Evolutionary conservation across 805 yeast genomes (phyloP), one percentile per base, ranked within the genome.

Genomic region (Candida anglica): DNA sequence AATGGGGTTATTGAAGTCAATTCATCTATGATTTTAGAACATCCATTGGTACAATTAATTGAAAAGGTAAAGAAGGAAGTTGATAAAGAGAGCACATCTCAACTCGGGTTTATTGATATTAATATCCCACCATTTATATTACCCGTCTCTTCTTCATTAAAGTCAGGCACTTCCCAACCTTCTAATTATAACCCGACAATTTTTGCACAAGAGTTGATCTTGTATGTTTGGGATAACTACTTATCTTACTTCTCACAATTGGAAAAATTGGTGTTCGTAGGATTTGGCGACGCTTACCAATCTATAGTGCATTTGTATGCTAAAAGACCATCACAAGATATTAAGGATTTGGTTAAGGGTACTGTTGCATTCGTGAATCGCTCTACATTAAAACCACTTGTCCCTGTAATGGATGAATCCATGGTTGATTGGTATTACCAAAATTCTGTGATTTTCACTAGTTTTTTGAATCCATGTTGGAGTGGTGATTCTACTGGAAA

Each of bases 201-300:
- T 8, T 72, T 81, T 14, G 72, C 93, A 1, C 95, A 87, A 53
- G 96, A 88, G 48, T 68, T 84, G 1, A 52, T 87, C 28, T 56
- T 85, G 8, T 84, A 84, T 52, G 49, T 93, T 13, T 93, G 98
- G 96, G 98, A 91, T 55, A 86, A 88, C 53, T 87, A 86, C 50
- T 62, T 93, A 33, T 79, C 82, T 40, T 86, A 81, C 52, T 85
- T 88, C 46, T 46, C 53, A 11, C 73, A 75, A 34, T 76, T 85
- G 28, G 65, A 76, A 28, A 85, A 84, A 43, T 55, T 93, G 20
- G 80, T 85, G 1, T 79, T 91, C 52, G 72, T 89, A 24, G 97
- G 97, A 6, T 74, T 83, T 43, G 98, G 98, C 25, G 95, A 87
- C 37, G 79, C 96, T 0, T 84, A 86, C 49, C 81, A 86, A 28